These are phyloP conservation scores for Darksidea phi DNA, from an alignment of 495 filamentous ascomycete genomes.

Conservation along the genomic window DNA sequence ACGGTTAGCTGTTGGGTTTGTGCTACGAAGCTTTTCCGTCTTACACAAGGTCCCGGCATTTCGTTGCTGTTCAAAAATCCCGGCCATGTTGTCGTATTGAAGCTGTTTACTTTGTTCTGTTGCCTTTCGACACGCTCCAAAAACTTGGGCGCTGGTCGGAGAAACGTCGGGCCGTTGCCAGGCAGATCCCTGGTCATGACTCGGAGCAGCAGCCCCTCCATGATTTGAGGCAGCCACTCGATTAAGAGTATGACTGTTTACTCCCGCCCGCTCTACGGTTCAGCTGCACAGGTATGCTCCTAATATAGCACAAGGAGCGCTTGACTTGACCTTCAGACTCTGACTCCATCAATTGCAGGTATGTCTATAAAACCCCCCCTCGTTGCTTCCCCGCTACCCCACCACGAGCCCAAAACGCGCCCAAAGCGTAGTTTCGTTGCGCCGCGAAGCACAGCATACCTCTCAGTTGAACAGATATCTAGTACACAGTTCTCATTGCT, in stretches of 20 bases:
- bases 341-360: constrained; percentile 20
- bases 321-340: background rate
- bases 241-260: constrained; percentile 15
- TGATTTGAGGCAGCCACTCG: background rate
- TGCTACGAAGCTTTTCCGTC: background rate
- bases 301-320: background rate
- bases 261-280: background rate
- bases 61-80: constrained; percentile 83
- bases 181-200: background rate
- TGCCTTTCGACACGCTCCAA: constrained; percentile 25
- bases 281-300: background rate
- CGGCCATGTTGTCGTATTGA: constrained; percentile 60
- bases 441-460: no score
- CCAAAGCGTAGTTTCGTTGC: background rate
- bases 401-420: constrained; percentile 7
- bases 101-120: constrained; percentile 20
- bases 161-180: background rate
- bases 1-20: constrained; percentile 18
- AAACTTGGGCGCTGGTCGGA: constrained; percentile 14
- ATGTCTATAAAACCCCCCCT: constrained; percentile 1
- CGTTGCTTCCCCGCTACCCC: constrained; percentile 18
- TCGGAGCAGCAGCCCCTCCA: constrained; percentile 5
- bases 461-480: no score
- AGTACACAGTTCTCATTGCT: background rate
- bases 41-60: constrained; percentile 83